Percentiles rank a stretch among this genome's conserved stretches.
Evolutionary conservation across 345 rosid species (phyloP).

Genomic region (Tarenaya hassleriana): DNA sequence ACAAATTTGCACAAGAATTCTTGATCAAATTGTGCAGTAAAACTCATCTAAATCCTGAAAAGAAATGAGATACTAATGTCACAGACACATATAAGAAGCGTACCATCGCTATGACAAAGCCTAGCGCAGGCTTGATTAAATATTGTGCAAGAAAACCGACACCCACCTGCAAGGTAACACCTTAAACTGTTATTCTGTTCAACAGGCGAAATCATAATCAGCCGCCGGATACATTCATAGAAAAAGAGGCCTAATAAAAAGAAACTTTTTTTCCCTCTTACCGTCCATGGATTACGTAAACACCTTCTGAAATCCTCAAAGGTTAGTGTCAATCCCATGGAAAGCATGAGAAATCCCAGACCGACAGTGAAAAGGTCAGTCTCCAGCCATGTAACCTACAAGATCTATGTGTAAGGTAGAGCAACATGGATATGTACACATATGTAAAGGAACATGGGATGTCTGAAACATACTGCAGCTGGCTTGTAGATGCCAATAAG

Average conservation of each 20-base stretch:
- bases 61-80: constrained; percentile 3
- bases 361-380: constrained; percentile 84
- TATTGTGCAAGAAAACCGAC: constrained; percentile 92
- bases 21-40: no score
- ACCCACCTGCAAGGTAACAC: constrained; percentile 70
- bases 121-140: constrained; percentile 79
- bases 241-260: no score
- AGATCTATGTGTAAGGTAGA: constrained; percentile 1
- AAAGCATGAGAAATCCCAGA: constrained; percentile 94
- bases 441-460: constrained; percentile 7
- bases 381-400: constrained; percentile 89
- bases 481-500: constrained; percentile 88
- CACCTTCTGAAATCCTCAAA: constrained; percentile 90
- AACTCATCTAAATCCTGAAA: background rate
- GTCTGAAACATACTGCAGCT: constrained; percentile 47
- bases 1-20: background rate
- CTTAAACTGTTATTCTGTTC: constrained; percentile 6
- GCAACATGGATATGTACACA: background rate
- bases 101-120: constrained; percentile 82
- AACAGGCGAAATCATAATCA: constrained; percentile 7
- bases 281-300: constrained; percentile 95
- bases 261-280: constrained; percentile 27
- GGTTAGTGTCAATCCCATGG: constrained; percentile 92
- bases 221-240: constrained; percentile 9
- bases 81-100: constrained; percentile 12